These are phyloP conservation scores for Tephrocybe sp. DNA, from an alignment of 768 basidiomycete genomes.

Conservation along the genomic window DNA sequence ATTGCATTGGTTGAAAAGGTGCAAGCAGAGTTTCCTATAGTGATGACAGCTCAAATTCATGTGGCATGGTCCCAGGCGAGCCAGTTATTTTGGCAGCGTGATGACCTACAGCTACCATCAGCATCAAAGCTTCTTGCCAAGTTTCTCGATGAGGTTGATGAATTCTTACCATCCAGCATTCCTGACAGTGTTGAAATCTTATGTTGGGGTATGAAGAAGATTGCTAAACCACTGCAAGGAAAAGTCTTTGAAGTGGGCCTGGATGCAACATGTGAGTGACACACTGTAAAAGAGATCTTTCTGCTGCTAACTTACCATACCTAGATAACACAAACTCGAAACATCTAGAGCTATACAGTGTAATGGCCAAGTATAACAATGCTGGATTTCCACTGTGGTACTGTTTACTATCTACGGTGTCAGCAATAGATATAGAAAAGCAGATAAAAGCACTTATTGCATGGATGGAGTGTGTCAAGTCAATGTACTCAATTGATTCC, in stretches of 20 bases:
- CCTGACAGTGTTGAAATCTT: conserved; percentile 21
- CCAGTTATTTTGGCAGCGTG: conserved; percentile 16
- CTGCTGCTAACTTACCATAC: neutral
- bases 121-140: conserved; percentile 21
- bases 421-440: conserved; percentile 17
- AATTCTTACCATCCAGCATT: conserved; percentile 14
- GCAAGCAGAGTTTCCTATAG: neutral
- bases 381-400: no score
- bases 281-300: neutral
- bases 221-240: conserved; percentile 12
- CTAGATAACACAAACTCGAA: conserved; percentile 22
- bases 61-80: conserved; percentile 26
- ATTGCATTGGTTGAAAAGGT: neutral
- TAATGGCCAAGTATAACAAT: no score
- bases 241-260: conserved; percentile 21
- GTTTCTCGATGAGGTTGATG: conserved; percentile 18
- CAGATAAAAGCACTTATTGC: no score
- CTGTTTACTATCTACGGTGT: conserved; percentile 20
- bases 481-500: no score
- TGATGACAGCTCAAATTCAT: conserved; percentile 22
- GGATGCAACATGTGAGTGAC: conserved; percentile 19
- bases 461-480: conserved; percentile 12
- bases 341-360: no score
- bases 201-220: conserved; percentile 22
- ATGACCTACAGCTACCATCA: conserved; percentile 22